Evolutionary conservation across 306 rosid species (phyloP), one percentile per base, ranked within the genome.

Genomic region (Biancaea sappan): DNA sequence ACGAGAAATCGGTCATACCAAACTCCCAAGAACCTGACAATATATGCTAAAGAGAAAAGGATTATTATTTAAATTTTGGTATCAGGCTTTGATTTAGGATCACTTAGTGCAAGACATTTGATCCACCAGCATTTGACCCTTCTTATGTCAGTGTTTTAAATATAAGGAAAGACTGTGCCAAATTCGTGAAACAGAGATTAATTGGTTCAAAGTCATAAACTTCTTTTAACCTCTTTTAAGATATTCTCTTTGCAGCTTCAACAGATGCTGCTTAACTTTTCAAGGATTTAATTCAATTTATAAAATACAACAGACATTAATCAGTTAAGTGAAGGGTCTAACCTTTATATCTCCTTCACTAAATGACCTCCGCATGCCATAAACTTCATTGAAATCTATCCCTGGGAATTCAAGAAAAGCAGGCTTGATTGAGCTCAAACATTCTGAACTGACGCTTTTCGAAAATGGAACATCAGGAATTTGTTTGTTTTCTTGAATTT

Each of bases 271-370:
- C 35, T 32, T 41, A 29, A 48, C 64, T 50, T 79, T 14, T 38
- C 22, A 28, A 53, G 28, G 56, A 63, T 78, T 26, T 52, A 59
- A 62, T 34, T 64, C 59, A 48, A 35, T 62, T 61, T n/a, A 66
- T 41, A 26, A 71, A 13, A 24, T 28, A 54, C 14, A 68, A 69
- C 43, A 59, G 4, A 70, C 19, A 10, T 25, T 12, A 69, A 61
- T 43, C 11, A 28, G 66, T 60, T 32, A 83, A 72, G 66, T 60
- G 26, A 16, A 4, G 18, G 26, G 31, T 63, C 85, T 84, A 58
- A 92, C 99, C 99, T 92, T 87, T 44, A 95, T 95, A 81, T 95
- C 99, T 75, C 98, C 98, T 66, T 95, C 99, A 21, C 99, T 95
- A 77, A 26, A 87, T 22, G 99, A 87, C 77, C 96, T 85, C 8